These are phyloP conservation scores for Sistotremastrum niveocremeum DNA, from an alignment of 768 basidiomycete species.

Conservation along the genomic window DNA sequence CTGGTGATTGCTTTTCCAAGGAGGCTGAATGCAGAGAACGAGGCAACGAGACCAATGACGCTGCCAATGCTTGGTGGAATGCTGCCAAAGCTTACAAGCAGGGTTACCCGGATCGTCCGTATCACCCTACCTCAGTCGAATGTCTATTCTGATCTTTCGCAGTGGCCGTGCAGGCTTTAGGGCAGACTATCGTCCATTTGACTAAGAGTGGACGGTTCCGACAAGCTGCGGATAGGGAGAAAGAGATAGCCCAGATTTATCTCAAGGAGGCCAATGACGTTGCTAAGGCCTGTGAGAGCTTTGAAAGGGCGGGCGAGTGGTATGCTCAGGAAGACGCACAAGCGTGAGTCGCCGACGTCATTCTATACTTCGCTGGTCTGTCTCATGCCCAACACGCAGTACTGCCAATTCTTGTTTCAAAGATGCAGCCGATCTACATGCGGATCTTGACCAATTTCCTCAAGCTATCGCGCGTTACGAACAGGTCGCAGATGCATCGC, in stretches of 20 bases:
- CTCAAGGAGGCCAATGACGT: slow-evolving; percentile 73
- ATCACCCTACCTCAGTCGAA: background rate
- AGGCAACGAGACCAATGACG: slow-evolving; percentile 79
- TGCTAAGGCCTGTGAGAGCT: slow-evolving; percentile 81
- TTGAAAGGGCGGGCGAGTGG: slow-evolving; percentile 88
- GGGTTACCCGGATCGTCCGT: slow-evolving; percentile 64
- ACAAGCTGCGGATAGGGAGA: slow-evolving; percentile 96
- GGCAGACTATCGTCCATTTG: slow-evolving; percentile 73
- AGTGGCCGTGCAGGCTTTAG: slow-evolving; percentile 86
- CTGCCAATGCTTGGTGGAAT: slow-evolving; percentile 99
- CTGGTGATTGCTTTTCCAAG: slow-evolving; percentile 82
- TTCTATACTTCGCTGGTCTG: background rate
- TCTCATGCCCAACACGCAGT: slow-evolving; percentile 27
- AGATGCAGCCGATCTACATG: slow-evolving; percentile 91
- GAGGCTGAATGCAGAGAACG: slow-evolving; percentile 92
- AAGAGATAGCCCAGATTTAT: slow-evolving; percentile 90
- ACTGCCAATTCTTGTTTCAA: slow-evolving; percentile 95
- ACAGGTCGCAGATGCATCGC: slow-evolving; percentile 74
- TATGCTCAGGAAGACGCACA: slow-evolving; percentile 95
- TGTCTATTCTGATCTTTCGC: slow-evolving; percentile 10
- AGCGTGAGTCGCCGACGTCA: slow-evolving; percentile 48
- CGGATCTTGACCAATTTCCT: slow-evolving; percentile 73
- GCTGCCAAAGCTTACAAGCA: slow-evolving; percentile 94
- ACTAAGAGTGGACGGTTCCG: slow-evolving; percentile 81
- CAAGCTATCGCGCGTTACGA: slow-evolving; percentile 83